phyloP scores from a whole-genome alignment of 139 green algal species.

The Ulvella scutata region DNA sequence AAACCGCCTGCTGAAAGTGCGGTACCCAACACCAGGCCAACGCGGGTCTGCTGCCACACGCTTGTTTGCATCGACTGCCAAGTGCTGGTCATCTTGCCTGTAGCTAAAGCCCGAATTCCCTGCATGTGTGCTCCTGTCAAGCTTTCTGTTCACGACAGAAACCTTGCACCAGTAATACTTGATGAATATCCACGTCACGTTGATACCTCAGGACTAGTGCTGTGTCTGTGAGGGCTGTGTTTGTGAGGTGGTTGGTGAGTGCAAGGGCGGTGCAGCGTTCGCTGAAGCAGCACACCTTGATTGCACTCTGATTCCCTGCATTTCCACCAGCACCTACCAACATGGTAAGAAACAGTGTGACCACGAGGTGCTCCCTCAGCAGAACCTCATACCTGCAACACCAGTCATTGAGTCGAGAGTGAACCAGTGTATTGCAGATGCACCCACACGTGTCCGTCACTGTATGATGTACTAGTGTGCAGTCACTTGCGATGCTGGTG shows the following conservation, averaged over 20 bases:
- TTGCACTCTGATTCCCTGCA: constrained; percentile 77
- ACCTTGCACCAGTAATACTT: no score
- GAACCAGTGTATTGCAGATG: no score
- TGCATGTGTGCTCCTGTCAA: no score
- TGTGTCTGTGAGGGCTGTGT: no score
- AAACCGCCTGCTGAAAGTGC: constrained; percentile 52
- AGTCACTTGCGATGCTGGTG: no score
- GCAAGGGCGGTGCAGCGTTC: neutral
- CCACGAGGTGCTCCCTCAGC: constrained; percentile 61
- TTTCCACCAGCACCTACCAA: constrained; percentile 52
- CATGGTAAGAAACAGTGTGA: constrained; percentile 91
- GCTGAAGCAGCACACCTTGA: constrained; percentile 45
- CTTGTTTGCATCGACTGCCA: constrained; percentile 19
- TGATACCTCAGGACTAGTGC: no score
- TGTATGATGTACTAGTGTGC: no score
- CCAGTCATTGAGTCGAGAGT: no score
- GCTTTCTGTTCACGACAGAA: no score
- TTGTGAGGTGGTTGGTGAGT: neutral
- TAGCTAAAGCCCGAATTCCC: constrained; percentile 21
- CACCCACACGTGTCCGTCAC: no score
- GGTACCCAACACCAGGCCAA: constrained; percentile 54
- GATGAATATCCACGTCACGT: no score
- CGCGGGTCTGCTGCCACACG: constrained; percentile 48
- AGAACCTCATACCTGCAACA: constrained; percentile 29
- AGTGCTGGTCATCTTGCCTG: constrained; percentile 33